Conservation (phyloP, 164 flowering plant genomes). For the Vitis riparia region DNA sequence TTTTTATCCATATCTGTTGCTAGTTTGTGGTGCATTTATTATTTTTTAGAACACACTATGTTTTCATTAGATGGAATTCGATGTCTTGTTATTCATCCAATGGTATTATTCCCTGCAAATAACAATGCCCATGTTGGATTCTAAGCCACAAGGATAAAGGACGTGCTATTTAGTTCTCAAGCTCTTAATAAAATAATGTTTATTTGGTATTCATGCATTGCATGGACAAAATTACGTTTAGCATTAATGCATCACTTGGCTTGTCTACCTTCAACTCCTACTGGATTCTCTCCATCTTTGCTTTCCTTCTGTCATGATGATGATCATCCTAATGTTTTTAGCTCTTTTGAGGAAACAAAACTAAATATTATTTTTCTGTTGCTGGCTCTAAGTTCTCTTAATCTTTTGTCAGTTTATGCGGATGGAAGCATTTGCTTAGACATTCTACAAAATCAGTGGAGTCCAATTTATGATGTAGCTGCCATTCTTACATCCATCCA, state of each 20-base stretch:
- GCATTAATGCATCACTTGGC: background rate
- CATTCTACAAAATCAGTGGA: constrained; percentile 68
- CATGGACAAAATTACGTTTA: background rate
- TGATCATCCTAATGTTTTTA: background rate
- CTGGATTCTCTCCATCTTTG: background rate
- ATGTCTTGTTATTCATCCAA: too few species aligned
- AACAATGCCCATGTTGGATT: too few species aligned
- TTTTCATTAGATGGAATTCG: too few species aligned
- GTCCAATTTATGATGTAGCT: constrained; percentile 68
- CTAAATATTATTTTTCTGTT: background rate
- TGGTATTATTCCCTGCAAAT: too few species aligned
- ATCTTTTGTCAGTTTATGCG: constrained; percentile 46
- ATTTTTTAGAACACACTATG: too few species aligned
- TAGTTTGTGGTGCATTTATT: too few species aligned
- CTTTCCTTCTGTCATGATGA: background rate
- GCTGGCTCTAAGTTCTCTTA: constrained; percentile 3
- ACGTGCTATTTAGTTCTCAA: too few species aligned
- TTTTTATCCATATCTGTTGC: too few species aligned
- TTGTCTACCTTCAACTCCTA: background rate
- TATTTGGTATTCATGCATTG: too few species aligned
- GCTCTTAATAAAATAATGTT: too few species aligned
- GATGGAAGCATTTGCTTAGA: constrained; percentile 72
- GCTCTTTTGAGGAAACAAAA: background rate
- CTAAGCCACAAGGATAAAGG: too few species aligned
- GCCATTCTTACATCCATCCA: constrained; percentile 68